Evolutionary conservation across 2,329 filamentous ascomycete species (phyloP).

Genomic region (Ceratocystiopsis brevicomis): DNA sequence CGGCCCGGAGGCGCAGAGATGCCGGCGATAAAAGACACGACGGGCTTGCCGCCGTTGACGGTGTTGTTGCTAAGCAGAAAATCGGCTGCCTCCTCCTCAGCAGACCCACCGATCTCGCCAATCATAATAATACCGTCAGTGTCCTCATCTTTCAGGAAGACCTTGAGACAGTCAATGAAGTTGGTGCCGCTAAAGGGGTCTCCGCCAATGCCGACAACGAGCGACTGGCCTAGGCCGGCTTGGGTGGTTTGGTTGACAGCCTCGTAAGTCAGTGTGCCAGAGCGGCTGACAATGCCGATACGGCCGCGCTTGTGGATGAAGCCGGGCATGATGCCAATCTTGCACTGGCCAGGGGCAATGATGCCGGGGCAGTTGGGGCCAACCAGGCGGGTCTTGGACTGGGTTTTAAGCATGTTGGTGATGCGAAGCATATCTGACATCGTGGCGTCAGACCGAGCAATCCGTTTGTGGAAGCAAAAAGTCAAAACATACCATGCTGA

Average conservation of each 20-base stretch:
- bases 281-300: conserved; percentile 95
- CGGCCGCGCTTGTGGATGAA: conserved; percentile 99
- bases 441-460: background rate
- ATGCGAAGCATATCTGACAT: conserved; percentile 88
- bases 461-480: too few species aligned
- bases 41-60: conserved; percentile 68
- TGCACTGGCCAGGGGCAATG: conserved; percentile 90
- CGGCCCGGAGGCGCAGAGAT: conserved; percentile 92
- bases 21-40: conserved; percentile 94
- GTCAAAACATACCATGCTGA: conserved; percentile 61
- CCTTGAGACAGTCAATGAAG: conserved; percentile 97
- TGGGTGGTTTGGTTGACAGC: conserved; percentile 99
- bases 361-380: conserved; percentile 97
- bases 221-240: conserved; percentile 88
- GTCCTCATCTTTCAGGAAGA: conserved; percentile 89
- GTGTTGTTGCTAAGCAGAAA: conserved; percentile 89
- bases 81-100: conserved; percentile 94
- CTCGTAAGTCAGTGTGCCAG: conserved; percentile 96
- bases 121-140: conserved; percentile 99
- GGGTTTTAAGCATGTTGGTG: conserved; percentile 92
- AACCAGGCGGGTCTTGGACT: conserved; percentile 90
- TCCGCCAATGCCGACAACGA: conserved; percentile 94
- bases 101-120: conserved; percentile 92
- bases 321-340: conserved; percentile 99
- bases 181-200: conserved; percentile 98